phyloP scores from a whole-genome alignment of 208 protist genomes.

The Trypanosoma theileri region DNA sequence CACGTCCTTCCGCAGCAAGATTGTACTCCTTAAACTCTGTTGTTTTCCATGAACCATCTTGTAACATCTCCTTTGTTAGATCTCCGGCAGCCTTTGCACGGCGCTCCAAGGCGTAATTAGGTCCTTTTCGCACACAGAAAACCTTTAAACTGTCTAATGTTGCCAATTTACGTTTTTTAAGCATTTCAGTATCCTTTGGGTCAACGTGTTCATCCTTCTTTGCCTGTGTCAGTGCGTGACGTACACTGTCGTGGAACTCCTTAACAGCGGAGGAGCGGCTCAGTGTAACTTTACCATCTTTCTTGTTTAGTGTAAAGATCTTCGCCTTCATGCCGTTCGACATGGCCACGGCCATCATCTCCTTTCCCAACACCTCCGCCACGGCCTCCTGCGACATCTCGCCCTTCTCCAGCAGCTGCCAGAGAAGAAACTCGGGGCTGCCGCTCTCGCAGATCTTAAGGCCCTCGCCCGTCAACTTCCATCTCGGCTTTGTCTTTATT shows the following conservation, averaged over 20 bases:
- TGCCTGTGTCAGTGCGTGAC: slow-evolving; percentile 42
- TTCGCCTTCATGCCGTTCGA: slow-evolving; percentile 93
- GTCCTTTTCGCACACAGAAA: slow-evolving; percentile 83
- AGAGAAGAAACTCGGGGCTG: slow-evolving; percentile 90
- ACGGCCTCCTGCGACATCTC: slow-evolving; percentile 46
- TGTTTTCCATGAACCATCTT: slow-evolving; percentile 93
- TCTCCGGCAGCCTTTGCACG: slow-evolving; percentile 82
- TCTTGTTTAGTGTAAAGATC: slow-evolving; percentile 90
- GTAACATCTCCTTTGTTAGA: slow-evolving; percentile 95
- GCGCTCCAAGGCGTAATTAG: slow-evolving; percentile 63
- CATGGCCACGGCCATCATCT: slow-evolving; percentile 71
- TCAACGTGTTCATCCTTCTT: slow-evolving; percentile 36
- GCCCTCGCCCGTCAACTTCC: slow-evolving; percentile 84
- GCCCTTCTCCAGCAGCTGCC: slow-evolving; percentile 43
- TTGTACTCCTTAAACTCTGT: slow-evolving; percentile 97
- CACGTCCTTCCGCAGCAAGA: slow-evolving; percentile 90
- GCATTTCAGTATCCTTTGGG: slow-evolving; percentile 64
- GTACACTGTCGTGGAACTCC: slow-evolving; percentile 39
- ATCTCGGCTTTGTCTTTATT: slow-evolving; percentile 50
- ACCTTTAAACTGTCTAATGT: slow-evolving; percentile 72
- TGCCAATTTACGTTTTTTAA: slow-evolving; percentile 94
- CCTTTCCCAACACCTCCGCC: slow-evolving; percentile 58
- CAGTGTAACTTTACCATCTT: slow-evolving; percentile 51
- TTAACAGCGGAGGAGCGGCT: slow-evolving; percentile 37
- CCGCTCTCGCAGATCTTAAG: slow-evolving; percentile 73